Base-by-base conservation (phyloP, 2,329 filamentous ascomycete species). In the Colletotrichum tanaceti region DNA sequence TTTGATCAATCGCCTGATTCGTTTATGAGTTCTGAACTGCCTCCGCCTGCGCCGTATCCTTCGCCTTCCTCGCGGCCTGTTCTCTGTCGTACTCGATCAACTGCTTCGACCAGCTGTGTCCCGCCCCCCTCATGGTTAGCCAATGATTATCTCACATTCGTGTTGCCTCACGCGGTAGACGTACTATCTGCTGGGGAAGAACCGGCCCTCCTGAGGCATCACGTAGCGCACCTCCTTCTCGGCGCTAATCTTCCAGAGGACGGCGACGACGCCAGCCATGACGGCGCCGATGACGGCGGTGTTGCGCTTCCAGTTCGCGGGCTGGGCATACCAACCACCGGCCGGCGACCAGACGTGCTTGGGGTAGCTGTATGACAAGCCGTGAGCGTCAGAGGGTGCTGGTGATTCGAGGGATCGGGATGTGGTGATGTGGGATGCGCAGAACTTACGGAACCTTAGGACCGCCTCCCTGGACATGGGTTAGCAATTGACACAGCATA, bases 301-400 rank as follows among this genome's bases (percentile, higher is more conserved):
- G 85, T 99, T 99, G 76, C 85, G 83, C 80, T 92, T 96, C 96
- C 96, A 99, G 87, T 99, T 99, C 74, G 88, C 86, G 62, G 96
- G 96, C 80, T 97, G 95, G 63, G 91, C 85, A 83, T 99, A 99
- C 96, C 96, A 99, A 82, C 96, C 96, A 87, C 96, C 96, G 73
- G 95, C 87, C 71, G 96, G 96, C 77, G 96, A 98, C 96, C 96
- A 99, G 87, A 99, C 93, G 87, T 99, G 95, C 87, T 97, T 98
- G 81, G 94, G 94, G 83, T 97, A 97, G 78, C 93, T 97, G 76
- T 54, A 47, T 41, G 20, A n/a, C 32, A 67, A 64, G 46, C 57
- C 49, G n/a, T 28, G 28, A 10, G 32, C 18, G 70, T 70, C 63
- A 63, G 66, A 58, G 52, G 55, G 44, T 28, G 44, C 22, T 22